phyloP scores from a whole-genome alignment of 352 stramenopile genomes.

The Aphanomyces euteiches region DNA sequence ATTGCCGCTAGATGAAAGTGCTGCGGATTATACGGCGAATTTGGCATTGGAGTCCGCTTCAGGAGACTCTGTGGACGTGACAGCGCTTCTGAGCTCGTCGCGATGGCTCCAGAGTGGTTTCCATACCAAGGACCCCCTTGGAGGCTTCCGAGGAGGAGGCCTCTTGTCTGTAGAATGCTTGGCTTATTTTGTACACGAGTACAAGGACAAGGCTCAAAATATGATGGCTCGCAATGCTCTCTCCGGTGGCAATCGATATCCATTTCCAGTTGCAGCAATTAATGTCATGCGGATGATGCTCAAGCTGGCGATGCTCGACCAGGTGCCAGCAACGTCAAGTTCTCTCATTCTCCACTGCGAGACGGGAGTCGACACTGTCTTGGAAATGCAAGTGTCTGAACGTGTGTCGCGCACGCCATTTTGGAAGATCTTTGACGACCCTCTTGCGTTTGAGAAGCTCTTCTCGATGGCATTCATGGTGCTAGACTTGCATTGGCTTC shows the following conservation, averaged over 20 bases:
- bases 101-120: slow-evolving; percentile 72
- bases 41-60: slow-evolving; percentile 7
- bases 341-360: slow-evolving; percentile 67
- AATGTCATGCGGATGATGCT: slow-evolving; percentile 86
- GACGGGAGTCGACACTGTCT: slow-evolving; percentile 46
- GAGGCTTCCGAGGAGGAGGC: slow-evolving; percentile 70
- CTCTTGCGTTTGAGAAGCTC: slow-evolving; percentile 63
- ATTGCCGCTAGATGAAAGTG: slow-evolving; percentile 36
- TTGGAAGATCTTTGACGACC: slow-evolving; percentile 75
- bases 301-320: slow-evolving; percentile 77
- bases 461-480: slow-evolving; percentile 85
- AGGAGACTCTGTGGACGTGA: slow-evolving; percentile 39
- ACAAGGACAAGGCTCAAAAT: slow-evolving; percentile 61
- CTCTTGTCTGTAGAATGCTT: slow-evolving; percentile 69
- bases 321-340: slow-evolving; percentile 57
- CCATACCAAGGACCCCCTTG: slow-evolving; percentile 73
- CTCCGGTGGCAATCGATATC: slow-evolving; percentile 69
- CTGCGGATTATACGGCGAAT: slow-evolving; percentile 25
- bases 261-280: slow-evolving; percentile 77
- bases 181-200: slow-evolving; percentile 72
- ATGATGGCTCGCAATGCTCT: slow-evolving; percentile 77
- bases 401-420: slow-evolving; percentile 75
- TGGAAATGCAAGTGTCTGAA: slow-evolving; percentile 73
- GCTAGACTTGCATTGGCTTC: slow-evolving; percentile 75
- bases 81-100: slow-evolving; percentile 50